Conservation (phyloP, 495 filamentous ascomycete genomes). For the Sporormia fimetaria region DNA sequence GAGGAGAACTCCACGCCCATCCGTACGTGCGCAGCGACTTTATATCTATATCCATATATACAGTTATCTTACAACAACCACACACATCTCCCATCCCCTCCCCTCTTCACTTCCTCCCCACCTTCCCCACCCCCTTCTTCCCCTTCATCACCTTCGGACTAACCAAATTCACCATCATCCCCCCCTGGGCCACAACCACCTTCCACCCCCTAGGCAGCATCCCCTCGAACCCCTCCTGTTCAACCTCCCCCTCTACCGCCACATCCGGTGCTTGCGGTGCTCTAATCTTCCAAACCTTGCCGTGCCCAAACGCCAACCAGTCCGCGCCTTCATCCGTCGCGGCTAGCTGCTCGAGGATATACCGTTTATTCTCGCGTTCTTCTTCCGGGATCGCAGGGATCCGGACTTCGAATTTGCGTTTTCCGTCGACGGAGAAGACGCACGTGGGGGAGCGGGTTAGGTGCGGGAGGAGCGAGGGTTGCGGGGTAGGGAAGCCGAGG, state of each 20-base stretch:
- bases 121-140: background rate
- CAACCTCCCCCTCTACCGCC: conserved; percentile 2
- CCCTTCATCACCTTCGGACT: conserved; percentile 21
- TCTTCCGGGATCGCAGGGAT: conserved; percentile 33
- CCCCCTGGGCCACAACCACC: conserved; percentile 41
- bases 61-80: background rate
- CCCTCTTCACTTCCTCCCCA: background rate
- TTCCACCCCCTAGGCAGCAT: conserved; percentile 32
- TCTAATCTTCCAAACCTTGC: conserved; percentile 24
- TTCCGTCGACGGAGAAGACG: conserved; percentile 69
- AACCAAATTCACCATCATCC: conserved; percentile 49
- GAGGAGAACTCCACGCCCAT: too few species aligned
- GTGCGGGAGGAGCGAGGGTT: conserved; percentile 6
- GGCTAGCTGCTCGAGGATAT: conserved; percentile 44
- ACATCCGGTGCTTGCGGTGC: too few species aligned
- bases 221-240: background rate
- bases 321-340: conserved; percentile 38
- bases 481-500: conserved; percentile 9
- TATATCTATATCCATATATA: background rate
- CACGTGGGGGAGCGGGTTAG: conserved; percentile 35
- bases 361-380: conserved; percentile 38
- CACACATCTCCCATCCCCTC: background rate
- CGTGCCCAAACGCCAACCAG: conserved; percentile 34
- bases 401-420: conserved; percentile 51
- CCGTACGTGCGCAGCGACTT: too few species aligned